Conservation (phyloP, 768 basidiomycete species). For the Suillus sp. region DNA sequence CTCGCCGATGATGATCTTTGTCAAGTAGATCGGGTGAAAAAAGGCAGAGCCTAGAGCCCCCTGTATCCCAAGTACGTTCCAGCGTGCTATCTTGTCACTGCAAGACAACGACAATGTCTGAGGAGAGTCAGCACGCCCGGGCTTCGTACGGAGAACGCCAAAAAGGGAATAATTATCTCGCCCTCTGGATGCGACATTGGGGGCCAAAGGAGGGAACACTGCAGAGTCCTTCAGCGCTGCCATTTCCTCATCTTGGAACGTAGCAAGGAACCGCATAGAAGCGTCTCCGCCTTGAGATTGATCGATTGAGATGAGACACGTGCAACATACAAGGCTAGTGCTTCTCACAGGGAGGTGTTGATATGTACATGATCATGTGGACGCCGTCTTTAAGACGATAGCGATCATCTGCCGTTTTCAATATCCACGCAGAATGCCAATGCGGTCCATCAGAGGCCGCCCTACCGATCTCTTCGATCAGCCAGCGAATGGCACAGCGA, state of each 20-base stretch:
- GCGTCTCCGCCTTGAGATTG: constrained; percentile 84
- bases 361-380: constrained; percentile 73
- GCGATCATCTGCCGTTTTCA: constrained; percentile 41
- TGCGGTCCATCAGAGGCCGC: constrained; percentile 36
- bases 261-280: constrained; percentile 77
- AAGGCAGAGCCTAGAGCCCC: constrained; percentile 69
- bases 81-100: constrained; percentile 91
- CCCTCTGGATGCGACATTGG: constrained; percentile 60
- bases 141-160: constrained; percentile 89
- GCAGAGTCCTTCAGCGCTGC: constrained; percentile 65
- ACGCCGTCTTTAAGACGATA: constrained; percentile 51
- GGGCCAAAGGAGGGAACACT: constrained; percentile 35
- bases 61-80: constrained; percentile 84
- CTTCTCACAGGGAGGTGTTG: constrained; percentile 58
- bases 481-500: constrained; percentile 76
- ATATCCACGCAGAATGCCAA: constrained; percentile 37
- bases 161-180: constrained; percentile 75
- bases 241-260: constrained; percentile 71
- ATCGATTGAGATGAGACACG: constrained; percentile 11
- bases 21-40: constrained; percentile 65
- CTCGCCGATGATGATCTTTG: constrained; percentile 71
- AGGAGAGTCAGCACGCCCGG: constrained; percentile 87
- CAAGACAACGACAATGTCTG: constrained; percentile 88
- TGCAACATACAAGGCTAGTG: constrained; percentile 48
- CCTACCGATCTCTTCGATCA: constrained; percentile 64